Base-by-base conservation (phyloP, 257 asterid genomes). In the Buddleja alternifolia region DNA sequence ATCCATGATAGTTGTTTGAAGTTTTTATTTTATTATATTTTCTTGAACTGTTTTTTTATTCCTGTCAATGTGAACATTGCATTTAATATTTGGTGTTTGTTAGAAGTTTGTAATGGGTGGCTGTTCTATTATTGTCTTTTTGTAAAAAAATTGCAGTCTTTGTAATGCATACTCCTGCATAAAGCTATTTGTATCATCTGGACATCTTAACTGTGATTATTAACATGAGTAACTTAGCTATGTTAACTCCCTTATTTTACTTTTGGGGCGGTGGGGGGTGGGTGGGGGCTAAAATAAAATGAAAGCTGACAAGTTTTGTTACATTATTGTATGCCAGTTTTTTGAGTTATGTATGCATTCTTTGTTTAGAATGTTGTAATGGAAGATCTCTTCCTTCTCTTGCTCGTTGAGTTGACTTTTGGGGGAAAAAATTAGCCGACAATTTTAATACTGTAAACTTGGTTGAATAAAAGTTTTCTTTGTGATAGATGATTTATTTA, bases 1-100 rank as follows among this genome's bases (percentile, higher is more conserved):
- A 58, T 57, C 61, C 67, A 14, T 47, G 51, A 46, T 36, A 46
- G 24, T 23, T n/a, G n/a, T n/a, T n/a, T 21, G 34, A 59, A 42
- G 32, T 58, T 23, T 69, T 21, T 61, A n/a, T 48, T 60, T 71
- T 60, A 14, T 62, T 34, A 11, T 57, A 1, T 64, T 10, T 32
- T 15, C 14, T 47, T 24, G 11, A 25, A 11, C 59, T 45, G 23
- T 19, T 47, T 37, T 11, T 62, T 55, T 14, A 39, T 69, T 60
- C 48, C 44, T 44, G 8, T 16, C 51, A n/a, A 4, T 55, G 9
- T 36, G 37, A 8, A 51, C 37, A 45, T 61, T 20, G 17, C 7
- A 12, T 29, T 32, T 58, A 41, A 21, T 51, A 17, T 32, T 44
- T n/a, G 19, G 41, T 45, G 24, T 8, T 17, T 24, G 11, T 63